Base-by-base conservation (phyloP, 2,329 filamentous ascomycete species). In the Huntiella bhutanensis region DNA sequence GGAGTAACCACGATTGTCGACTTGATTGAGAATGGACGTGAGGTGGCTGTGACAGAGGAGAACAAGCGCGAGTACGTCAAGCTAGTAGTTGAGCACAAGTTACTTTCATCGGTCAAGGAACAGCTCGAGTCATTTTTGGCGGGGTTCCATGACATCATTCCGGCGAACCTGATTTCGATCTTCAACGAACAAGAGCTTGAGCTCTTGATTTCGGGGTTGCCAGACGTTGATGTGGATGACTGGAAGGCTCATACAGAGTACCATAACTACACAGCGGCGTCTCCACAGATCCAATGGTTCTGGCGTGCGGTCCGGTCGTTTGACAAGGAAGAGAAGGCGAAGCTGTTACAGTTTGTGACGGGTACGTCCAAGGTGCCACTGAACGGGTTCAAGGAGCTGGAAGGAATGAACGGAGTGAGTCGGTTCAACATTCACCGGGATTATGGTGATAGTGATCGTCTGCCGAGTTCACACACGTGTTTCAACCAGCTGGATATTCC, bases 161-260 rank as follows among this genome's bases (percentile, higher is more conserved):
- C 91, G 0, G 80, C 85, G 0, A 86, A 95, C 54, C 69, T 98
- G 42, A 84, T 98, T 56, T 81, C 86, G 43, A 98, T 98, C 56
- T 98, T 98, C 69, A 95, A 93, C 59, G 91, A 98, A 61, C 91
- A 98, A 60, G 91, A 98, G 64, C 71, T 98, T 22, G 91, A 98
- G 61, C 69, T 98, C 41, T 71, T 98, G 51, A 98, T 98, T 58
- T 98, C 91, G 43, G 91, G 91, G 58, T 71, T 98, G 44, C 91
- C 91, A 1, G 91, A 98, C 58, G 95, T 98, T 54, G 88, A 98
- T 55, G 77, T 96, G 36, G 91, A 98, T 57, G 91, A 98, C 64
- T 98, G 91, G 91, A 95, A 94, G 73, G 86, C 83, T 64, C 94
- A 95, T 63, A 93, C 88, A 2, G 92, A 98, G 59, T 96, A 98